Percentiles rank a stretch among this genome's conserved stretches.
phyloP scores from a whole-genome alignment of 176 grass and related monocot genomes.

The Phoenix roebelenii region DNA sequence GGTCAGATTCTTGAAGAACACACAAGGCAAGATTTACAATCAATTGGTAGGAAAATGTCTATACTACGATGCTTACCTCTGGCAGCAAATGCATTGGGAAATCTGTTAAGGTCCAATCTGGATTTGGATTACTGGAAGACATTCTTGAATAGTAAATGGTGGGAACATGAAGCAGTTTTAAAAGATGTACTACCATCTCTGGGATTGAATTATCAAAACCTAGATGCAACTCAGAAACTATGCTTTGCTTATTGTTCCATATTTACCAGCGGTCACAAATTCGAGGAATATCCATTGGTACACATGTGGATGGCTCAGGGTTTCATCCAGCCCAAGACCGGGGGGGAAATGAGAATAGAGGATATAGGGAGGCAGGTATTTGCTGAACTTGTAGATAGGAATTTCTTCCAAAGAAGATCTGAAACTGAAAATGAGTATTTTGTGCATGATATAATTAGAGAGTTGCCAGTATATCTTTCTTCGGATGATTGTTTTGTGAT shows the following conservation, averaged over 20 bases:
- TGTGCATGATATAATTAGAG: conserved; percentile 30
- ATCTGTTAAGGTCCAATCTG: conserved; percentile 6
- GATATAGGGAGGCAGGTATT: conserved; percentile 19
- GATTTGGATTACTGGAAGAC: conserved; percentile 14
- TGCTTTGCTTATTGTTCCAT: conserved; percentile 33
- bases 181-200: conserved; percentile 23
- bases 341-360: not conserved
- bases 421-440: conserved; percentile 6
- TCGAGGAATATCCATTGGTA: conserved; percentile 28
- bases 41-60: no score
- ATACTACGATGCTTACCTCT: not conserved
- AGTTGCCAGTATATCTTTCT: conserved; percentile 19
- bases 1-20: no score
- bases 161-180: conserved; percentile 9
- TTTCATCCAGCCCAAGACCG: not conserved
- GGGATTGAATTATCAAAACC: conserved; percentile 15
- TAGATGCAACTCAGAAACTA: conserved; percentile 24
- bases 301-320: conserved; percentile 47
- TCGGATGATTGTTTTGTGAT: conserved; percentile 18
- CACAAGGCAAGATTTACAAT: no score
- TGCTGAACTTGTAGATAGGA: conserved; percentile 11
- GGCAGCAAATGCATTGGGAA: conserved; percentile 21
- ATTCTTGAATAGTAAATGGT: conserved; percentile 34
- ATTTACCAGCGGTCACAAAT: conserved; percentile 29
- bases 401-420: conserved; percentile 21